phyloP scores from a whole-genome alignment of 225 moss, liverwort and hornwort genomes.

The Thuidium tamariscinum region DNA sequence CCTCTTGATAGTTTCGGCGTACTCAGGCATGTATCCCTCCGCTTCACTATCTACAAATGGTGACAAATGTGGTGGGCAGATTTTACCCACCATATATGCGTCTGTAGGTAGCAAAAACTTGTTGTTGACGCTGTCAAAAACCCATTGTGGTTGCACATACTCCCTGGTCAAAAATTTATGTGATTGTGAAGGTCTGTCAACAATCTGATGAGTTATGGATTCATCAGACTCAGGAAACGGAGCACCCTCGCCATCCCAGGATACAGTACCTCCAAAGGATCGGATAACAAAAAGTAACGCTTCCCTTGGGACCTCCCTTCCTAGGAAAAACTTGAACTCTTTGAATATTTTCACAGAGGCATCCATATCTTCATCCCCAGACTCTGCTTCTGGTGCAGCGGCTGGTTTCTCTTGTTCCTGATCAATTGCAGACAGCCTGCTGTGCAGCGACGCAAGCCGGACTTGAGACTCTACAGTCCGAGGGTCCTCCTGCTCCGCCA shows the following conservation, averaged over 20 bases:
- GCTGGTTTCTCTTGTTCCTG: conserved; percentile 25
- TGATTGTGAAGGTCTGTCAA: conserved; percentile 73
- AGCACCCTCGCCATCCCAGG: conserved; percentile 83
- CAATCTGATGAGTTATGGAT: conserved; percentile 78
- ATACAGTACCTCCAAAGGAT: conserved; percentile 68
- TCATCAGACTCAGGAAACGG: conserved; percentile 68
- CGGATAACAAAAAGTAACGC: conserved; percentile 67
- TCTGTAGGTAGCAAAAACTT: conserved; percentile 50
- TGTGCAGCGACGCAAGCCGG: conserved; percentile 47
- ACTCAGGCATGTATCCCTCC: conserved; percentile 90
- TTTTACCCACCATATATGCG: conserved; percentile 59
- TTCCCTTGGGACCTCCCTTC: conserved; percentile 84
- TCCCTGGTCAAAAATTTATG: conserved; percentile 64
- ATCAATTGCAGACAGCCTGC: conserved; percentile 37
- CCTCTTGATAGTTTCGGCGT: conserved; percentile 63
- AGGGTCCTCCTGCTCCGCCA: conserved; percentile 18
- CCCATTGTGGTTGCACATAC: conserved; percentile 97
- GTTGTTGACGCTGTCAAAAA: conserved; percentile 70
- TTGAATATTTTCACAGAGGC: conserved; percentile 46
- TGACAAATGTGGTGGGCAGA: conserved; percentile 84
- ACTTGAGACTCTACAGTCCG: conserved; percentile 36
- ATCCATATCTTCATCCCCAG: conserved; percentile 34
- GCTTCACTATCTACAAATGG: conserved; percentile 84
- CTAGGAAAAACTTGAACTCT: conserved; percentile 53
- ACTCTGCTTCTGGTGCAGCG: background rate